A percentile compares a stretch with the other conserved stretches of the same genome.
Conservation (phyloP, 177 flowering plant genomes). For the Vitis hybrid region DNA sequence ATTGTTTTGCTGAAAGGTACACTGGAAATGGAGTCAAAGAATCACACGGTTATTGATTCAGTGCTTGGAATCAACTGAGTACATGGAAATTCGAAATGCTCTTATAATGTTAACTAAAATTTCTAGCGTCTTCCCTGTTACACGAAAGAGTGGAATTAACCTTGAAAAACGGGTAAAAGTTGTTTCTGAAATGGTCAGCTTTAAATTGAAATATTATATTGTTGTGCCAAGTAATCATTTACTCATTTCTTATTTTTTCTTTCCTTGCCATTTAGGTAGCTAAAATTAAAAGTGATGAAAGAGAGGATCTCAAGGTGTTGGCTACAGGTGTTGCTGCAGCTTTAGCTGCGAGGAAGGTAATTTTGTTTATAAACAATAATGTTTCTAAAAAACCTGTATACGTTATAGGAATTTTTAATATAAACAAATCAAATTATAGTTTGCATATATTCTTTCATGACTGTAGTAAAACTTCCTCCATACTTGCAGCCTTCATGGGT, state of each 20-base stretch:
- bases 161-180: conserved; percentile 88
- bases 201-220: neutral
- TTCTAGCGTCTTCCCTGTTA: conserved; percentile 93
- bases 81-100: conserved; percentile 98
- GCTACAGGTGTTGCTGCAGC: conserved; percentile 99
- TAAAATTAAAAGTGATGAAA: conserved; percentile 91
- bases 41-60: conserved; percentile 85
- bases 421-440: no score
- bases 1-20: conserved; percentile 58
- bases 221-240: neutral
- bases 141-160: conserved; percentile 90
- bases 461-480: neutral
- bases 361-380: no score
- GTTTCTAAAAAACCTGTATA: no score
- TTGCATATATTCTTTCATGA: no score
- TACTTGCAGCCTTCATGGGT: conserved; percentile 86
- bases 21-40: conserved; percentile 99
- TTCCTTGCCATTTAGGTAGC: conserved; percentile 56
- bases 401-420: no score
- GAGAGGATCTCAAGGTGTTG: conserved; percentile 97
- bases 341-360: conserved; percentile 88
- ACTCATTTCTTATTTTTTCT: neutral
- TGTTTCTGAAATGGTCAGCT: neutral
- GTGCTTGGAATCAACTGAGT: conserved; percentile 93
- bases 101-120: conserved; percentile 88